These are phyloP conservation scores for Chrysanthemum makinoi DNA, from an alignment of 129 eudicot species.

Conservation along the genomic window DNA sequence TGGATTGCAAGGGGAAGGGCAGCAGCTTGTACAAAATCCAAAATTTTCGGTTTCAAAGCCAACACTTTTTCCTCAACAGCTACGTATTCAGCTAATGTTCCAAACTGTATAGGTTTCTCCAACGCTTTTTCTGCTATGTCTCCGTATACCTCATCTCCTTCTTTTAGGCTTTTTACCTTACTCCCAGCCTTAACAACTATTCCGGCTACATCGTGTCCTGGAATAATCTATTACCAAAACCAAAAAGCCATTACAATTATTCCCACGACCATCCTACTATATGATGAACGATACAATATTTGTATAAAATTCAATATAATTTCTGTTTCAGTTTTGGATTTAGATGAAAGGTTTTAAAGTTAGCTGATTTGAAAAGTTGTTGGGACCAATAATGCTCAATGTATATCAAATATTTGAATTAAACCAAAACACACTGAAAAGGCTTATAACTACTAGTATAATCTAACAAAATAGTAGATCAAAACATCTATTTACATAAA, in stretches of 20 bases:
- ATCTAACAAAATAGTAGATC: neutral
- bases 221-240: slow-evolving; percentile 25
- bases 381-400: no score
- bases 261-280: no score
- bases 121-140: slow-evolving; percentile 27
- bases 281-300: neutral
- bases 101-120: slow-evolving; percentile 32
- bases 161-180: slow-evolving; percentile 30
- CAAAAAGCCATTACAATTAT: neutral
- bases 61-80: slow-evolving; percentile 37
- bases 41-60: slow-evolving; percentile 35
- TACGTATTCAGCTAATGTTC: slow-evolving; percentile 36
- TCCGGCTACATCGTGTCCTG: slow-evolving; percentile 41
- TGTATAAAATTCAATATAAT: neutral
- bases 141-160: slow-evolving; percentile 41
- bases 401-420: neutral
- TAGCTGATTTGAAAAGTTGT: no score
- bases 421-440: neutral
- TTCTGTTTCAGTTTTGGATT: neutral
- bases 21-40: slow-evolving; percentile 33
- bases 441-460: neutral
- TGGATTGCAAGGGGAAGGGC: slow-evolving; percentile 40
- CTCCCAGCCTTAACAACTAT: slow-evolving; percentile 37
- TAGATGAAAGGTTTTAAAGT: no score
- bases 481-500: neutral